Conservation (phyloP, 768 basidiomycete species). For the Cystofilobasidium capitatum region DNA sequence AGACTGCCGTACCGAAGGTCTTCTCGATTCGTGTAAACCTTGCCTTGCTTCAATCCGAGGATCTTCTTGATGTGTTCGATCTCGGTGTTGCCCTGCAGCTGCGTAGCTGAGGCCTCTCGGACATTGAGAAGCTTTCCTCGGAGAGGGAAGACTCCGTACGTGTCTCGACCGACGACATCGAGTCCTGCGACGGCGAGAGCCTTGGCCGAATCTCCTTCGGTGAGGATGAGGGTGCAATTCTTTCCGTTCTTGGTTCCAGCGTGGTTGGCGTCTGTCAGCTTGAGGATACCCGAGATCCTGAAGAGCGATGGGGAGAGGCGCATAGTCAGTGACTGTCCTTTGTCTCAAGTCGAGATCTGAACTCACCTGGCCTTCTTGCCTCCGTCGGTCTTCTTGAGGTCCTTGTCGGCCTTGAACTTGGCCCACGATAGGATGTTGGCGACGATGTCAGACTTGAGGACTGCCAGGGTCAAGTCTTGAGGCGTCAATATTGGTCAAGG, state of each 20-base stretch:
- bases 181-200: slow-evolving; percentile 90
- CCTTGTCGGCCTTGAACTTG: slow-evolving; percentile 90
- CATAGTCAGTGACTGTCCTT: neutral
- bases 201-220: slow-evolving; percentile 99
- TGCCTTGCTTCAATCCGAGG: slow-evolving; percentile 88
- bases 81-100: slow-evolving; percentile 97
- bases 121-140: slow-evolving; percentile 96
- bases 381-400: slow-evolving; percentile 93
- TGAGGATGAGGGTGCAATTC: slow-evolving; percentile 87
- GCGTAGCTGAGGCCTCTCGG: slow-evolving; percentile 87
- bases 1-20: slow-evolving; percentile 82
- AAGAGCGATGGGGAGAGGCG: neutral
- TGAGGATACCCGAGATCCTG: slow-evolving; percentile 81
- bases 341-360: no score
- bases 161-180: slow-evolving; percentile 86
- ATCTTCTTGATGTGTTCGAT: slow-evolving; percentile 97
- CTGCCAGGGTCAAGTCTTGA: slow-evolving; percentile 44
- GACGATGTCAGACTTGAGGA: slow-evolving; percentile 76
- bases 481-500: neutral
- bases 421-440: slow-evolving; percentile 93
- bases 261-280: slow-evolving; percentile 93
- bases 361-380: slow-evolving; percentile 70
- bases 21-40: slow-evolving; percentile 60
- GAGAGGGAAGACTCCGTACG: slow-evolving; percentile 94
- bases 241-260: slow-evolving; percentile 74